Percentiles rank a stretch among this genome's conserved stretches.
phyloP scores from a whole-genome alignment of 2,329 filamentous ascomycete species.

The Zasmidium angulare region DNA sequence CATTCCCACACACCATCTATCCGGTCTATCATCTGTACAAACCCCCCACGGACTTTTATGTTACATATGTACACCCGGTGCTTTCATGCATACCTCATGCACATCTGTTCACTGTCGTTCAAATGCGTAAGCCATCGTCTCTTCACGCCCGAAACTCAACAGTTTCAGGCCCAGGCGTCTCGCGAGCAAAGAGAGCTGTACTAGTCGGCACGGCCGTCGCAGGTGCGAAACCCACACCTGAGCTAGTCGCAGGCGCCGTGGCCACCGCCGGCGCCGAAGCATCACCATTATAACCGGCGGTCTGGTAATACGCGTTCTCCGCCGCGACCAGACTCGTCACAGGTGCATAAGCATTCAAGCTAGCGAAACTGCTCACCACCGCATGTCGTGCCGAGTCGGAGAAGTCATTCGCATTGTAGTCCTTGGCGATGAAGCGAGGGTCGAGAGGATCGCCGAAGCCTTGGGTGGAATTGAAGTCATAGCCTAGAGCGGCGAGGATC shows the following conservation, averaged over 20 bases:
- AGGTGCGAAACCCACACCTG: conserved; percentile 23
- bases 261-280: conserved; percentile 10
- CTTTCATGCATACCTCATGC: too few relatives aligned
- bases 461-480: conserved; percentile 24
- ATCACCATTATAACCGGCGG: conserved; percentile 27
- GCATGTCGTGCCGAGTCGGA: conserved; percentile 16
- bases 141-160: neutral
- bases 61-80: too few relatives aligned
- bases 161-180: neutral
- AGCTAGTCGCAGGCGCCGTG: conserved; percentile 21
- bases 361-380: conserved; percentile 26
- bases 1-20: too few relatives aligned
- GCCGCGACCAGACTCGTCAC: conserved; percentile 24
- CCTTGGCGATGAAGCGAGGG: conserved; percentile 20
- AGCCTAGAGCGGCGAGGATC: conserved; percentile 35
- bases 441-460: conserved; percentile 28
- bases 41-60: too few relatives aligned
- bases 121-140: too few relatives aligned
- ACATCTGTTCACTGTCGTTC: too few relatives aligned
- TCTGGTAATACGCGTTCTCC: conserved; percentile 26
- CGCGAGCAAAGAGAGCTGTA: conserved; percentile 14
- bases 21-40: too few relatives aligned
- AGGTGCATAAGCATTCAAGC: conserved; percentile 28
- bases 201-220: conserved; percentile 9
- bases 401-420: conserved; percentile 17